Evolutionary conservation across 345 rosid species (phyloP).

Genomic region (Gossypium anomalum): DNA sequence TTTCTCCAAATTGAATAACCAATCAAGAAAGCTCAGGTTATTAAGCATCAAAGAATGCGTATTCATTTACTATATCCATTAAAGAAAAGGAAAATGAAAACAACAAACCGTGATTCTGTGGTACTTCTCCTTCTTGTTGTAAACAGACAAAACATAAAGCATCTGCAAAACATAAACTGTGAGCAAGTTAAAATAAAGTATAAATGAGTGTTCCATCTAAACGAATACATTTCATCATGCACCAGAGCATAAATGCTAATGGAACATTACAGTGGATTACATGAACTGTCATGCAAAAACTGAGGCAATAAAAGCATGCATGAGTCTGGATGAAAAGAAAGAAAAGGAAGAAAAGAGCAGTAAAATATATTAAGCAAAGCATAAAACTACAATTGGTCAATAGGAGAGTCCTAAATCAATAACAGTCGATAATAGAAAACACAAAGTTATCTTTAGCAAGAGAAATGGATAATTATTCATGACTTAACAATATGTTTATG

Average conservation of each 20-base stretch:
- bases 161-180: constrained; percentile 53
- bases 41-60: constrained; percentile 8
- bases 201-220: background rate
- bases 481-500: background rate
- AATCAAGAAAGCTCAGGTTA: background rate
- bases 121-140: constrained; percentile 90
- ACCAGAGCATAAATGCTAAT: background rate
- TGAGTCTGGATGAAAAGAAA: background rate
- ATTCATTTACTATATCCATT: background rate
- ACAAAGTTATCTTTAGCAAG: background rate
- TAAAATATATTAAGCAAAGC: background rate
- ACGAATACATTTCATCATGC: background rate
- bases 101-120: constrained; percentile 74
- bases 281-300: background rate
- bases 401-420: background rate
- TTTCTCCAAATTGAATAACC: background rate
- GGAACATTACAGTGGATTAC: background rate
- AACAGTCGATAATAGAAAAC: background rate
- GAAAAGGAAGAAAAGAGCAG: background rate
- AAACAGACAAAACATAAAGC: constrained; percentile 87
- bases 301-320: background rate
- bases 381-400: background rate
- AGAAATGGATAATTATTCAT: background rate
- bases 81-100: constrained; percentile 24
- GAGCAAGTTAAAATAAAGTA: constrained; percentile 3